Base-by-base conservation (phyloP, 2,329 filamentous ascomycete species). In the Chaetomium sp. region DNA sequence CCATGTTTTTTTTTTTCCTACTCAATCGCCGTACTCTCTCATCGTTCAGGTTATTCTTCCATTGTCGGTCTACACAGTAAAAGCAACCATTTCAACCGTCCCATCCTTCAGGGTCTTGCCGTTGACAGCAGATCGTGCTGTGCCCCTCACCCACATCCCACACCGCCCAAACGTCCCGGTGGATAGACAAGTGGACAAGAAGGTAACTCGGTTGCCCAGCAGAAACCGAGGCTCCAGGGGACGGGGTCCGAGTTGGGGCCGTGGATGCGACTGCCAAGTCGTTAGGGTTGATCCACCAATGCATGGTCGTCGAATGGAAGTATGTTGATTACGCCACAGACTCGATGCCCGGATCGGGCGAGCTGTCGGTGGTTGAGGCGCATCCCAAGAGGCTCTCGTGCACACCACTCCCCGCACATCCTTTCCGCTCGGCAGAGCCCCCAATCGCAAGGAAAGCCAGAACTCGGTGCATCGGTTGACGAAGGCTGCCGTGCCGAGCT, bases 381-480 rank as follows among this genome's bases (percentile, higher is more conserved):
- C 59, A 47, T 29, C 60, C 56, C 53, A 5, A 10, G 53, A 63
- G 53, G 60, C 58, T 55, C 51, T 57, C 42, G 25, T 8, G n/a
- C 47, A 21, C 47, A n/a, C 50, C 27, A 29, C 27, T 29, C 27
- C 27, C 25, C 50, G 13, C 19, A 19, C 42, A 21, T 23, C 45
- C 29, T 54, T 25, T n/a, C 9, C 10, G 8, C 3, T 29, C 25
- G 42, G 23, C 4, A 54, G 38, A 4, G 38, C 3, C 38, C 8
- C 66, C 66, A 68, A 68, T 68, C 66, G 64, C 63, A 65, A 68
- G 55, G 12, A 60, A 54, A 19, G 58, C 63, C 64, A 59, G 49
- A 64, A 64, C 60, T 64, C 58, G 63, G 64, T 53, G 33, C 59
- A 25, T 64, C 64, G 61, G 55, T 35, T 62, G 13, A 7, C 23